phyloP scores from a whole-genome alignment of 768 basidiomycete species.

The Mrakia blollopis region DNA sequence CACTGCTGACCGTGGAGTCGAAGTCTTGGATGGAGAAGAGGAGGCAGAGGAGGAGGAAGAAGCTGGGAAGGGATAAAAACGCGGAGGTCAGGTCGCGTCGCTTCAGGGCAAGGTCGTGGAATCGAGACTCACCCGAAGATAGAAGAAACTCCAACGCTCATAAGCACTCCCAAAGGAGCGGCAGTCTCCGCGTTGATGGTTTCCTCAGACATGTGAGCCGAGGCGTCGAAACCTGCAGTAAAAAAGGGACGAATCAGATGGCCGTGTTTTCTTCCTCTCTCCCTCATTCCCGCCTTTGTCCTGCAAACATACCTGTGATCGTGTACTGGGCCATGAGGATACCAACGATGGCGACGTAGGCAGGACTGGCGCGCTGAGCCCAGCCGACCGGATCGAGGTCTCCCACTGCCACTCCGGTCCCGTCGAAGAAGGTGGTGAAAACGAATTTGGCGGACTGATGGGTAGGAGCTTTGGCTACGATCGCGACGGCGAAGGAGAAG shows the following conservation, averaged over 20 bases:
- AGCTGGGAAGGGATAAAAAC: background rate
- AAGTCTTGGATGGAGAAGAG: conserved; percentile 74
- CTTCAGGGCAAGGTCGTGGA: conserved; percentile 54
- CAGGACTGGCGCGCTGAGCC: conserved; percentile 61
- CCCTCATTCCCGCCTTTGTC: background rate
- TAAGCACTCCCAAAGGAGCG: conserved; percentile 49
- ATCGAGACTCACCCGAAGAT: conserved; percentile 58
- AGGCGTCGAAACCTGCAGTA: conserved; percentile 59
- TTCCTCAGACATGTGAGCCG: conserved; percentile 70
- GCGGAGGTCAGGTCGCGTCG: background rate
- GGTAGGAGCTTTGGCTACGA: conserved; percentile 65
- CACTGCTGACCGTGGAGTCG: conserved; percentile 52
- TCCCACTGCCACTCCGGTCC: conserved; percentile 50
- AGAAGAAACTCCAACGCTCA: conserved; percentile 67
- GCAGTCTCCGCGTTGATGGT: conserved; percentile 55
- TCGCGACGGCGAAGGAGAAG: conserved; percentile 55
- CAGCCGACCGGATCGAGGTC: conserved; percentile 52
- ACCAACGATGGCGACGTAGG: conserved; percentile 66
- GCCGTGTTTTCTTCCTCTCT: too few species aligned
- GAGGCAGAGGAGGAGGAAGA: conserved; percentile 40
- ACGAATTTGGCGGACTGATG: conserved; percentile 67
- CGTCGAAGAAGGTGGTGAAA: conserved; percentile 65
- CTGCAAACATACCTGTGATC: conserved; percentile 61
- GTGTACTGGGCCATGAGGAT: conserved; percentile 59
- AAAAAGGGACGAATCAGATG: background rate